phyloP scores from a whole-genome alignment of 2,329 filamentous ascomycete genomes.

The Coniochaeta hoffmannii region DNA sequence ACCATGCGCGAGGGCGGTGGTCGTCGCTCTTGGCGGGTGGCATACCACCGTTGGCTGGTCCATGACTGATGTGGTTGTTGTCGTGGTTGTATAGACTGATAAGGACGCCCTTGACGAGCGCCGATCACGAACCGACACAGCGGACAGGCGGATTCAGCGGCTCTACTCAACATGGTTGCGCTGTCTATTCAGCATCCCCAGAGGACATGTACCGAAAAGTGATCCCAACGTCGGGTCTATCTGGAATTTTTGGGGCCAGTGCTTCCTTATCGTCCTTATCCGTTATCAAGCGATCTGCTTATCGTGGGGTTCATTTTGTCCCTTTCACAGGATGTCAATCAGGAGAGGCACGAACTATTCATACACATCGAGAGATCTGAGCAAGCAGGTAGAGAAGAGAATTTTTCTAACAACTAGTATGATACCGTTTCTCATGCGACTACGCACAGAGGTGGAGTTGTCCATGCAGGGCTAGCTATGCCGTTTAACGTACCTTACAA shows the following conservation, averaged over 20 bases:
- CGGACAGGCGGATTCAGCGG: background rate
- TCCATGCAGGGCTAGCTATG: background rate
- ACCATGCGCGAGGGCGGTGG: constrained; percentile 48
- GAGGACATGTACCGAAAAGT: background rate
- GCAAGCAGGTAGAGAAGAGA: too few species aligned
- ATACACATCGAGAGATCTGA: too few species aligned
- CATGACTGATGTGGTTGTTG: background rate
- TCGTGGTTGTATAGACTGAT: background rate
- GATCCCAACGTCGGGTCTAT: background rate
- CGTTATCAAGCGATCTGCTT: background rate
- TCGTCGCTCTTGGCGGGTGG: constrained; percentile 24
- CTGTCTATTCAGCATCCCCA: background rate
- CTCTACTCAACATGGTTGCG: background rate
- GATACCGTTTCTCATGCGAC: too few species aligned
- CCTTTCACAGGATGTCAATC: too few species aligned
- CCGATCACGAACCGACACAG: background rate
- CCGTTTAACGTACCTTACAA: background rate
- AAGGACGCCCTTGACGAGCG: background rate
- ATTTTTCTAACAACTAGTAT: too few species aligned
- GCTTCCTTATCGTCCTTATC: constrained; percentile 1
- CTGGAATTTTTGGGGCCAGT: background rate
- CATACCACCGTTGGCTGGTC: constrained; percentile 24
- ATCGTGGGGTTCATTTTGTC: background rate
- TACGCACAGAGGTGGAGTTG: background rate
- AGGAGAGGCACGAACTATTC: too few species aligned